A percentile compares a stretch with the other conserved stretches of the same genome.
These are phyloP conservation scores for Maudiozyma serrabonitensis DNA, from an alignment of 805 yeast genomes.

Conservation along the genomic window DNA sequence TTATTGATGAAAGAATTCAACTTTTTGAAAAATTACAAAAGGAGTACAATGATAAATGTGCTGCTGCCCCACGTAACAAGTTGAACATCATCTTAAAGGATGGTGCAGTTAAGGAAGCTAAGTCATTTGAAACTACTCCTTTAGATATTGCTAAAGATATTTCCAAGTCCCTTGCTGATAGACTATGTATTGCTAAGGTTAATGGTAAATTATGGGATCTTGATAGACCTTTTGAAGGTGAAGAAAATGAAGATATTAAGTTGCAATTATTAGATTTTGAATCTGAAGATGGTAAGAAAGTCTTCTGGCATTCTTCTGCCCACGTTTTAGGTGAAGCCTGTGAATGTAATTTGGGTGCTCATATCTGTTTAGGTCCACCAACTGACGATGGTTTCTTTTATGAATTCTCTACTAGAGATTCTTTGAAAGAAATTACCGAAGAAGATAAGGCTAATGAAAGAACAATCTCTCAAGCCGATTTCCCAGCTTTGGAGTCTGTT, in stretches of 20 bases:
- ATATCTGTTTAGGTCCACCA: constrained; percentile 91
- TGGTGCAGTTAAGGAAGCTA: constrained; percentile 70
- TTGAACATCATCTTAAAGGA: constrained; percentile 80
- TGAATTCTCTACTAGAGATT: constrained; percentile 67
- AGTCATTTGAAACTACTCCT: constrained; percentile 86
- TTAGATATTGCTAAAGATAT: constrained; percentile 73
- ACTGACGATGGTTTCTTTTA: constrained; percentile 96
- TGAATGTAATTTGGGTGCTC: constrained; percentile 93
- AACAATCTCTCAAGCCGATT: constrained; percentile 74
- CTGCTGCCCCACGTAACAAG: constrained; percentile 49
- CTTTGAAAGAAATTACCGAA: constrained; percentile 14
- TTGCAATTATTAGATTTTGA: constrained; percentile 87
- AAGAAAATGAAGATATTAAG: constrained; percentile 30
- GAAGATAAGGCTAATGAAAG: constrained; percentile 68
- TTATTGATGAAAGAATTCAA: constrained; percentile 66
- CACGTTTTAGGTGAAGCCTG: constrained; percentile 97
- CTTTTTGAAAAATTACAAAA: constrained; percentile 74
- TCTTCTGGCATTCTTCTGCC: constrained; percentile 98
- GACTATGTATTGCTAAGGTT: constrained; percentile 85
- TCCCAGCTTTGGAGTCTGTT: constrained; percentile 71
- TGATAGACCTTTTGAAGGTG: constrained; percentile 81
- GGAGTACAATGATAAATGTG: constrained; percentile 63
- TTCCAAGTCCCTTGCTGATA: constrained; percentile 80
- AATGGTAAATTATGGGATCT: constrained; percentile 91
- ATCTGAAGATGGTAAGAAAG: constrained; percentile 87